Base-by-base conservation (phyloP, 1,284 basidiomycete species). In the Sparassis latifolia region DNA sequence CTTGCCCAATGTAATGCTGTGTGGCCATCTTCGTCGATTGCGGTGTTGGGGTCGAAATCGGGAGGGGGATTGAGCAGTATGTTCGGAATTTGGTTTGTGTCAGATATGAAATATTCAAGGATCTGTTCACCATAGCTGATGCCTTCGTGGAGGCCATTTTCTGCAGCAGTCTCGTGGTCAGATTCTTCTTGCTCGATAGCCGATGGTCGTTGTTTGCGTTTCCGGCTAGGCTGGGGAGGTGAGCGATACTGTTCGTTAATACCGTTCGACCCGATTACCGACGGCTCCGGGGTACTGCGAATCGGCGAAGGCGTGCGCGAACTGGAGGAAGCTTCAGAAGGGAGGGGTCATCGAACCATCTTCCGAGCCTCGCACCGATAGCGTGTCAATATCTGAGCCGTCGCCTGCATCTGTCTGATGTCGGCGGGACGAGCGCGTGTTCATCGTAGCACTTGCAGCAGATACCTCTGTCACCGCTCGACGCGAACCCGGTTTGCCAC, bases 1-100 rank as follows among this genome's bases (percentile, higher is more conserved):
- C 93, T 97, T 2, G 96, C 97, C 97, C 97, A 99, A 66, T 99
- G 97, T 20, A 99, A 71, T 27, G 97, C 86, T 0, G 96, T 97
- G 68, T 99, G 97, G 0, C 94, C 94, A 64, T 99, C 97, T 59
- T 99, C 97, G 70, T 99, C 97, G 57, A 99, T 99, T 45, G 88
- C 85, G 75, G 95, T 91, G 64, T 99, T 95, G 5, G 97, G 86
- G 66, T 99, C 92, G 68, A 97, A 97, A 70, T 97, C 92, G 42
- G 80, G 66, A 2, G 97, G 95, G 3, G 96, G 97, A 44, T 80
- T 81, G 53, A 97, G 86, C 60, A 99, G 84, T 51, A 98, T 77
- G 29, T 82, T 76, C 3, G 97, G 97, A 39, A 97, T 86, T 63
- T 95, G 90, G 57, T 91, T 92, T 41, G 93, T 91, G 69, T 99